Evolutionary conservation across 441 rosid genomes (phyloP), one percentile per base, ranked within the genome.

Genomic region (Viola pubescens): DNA sequence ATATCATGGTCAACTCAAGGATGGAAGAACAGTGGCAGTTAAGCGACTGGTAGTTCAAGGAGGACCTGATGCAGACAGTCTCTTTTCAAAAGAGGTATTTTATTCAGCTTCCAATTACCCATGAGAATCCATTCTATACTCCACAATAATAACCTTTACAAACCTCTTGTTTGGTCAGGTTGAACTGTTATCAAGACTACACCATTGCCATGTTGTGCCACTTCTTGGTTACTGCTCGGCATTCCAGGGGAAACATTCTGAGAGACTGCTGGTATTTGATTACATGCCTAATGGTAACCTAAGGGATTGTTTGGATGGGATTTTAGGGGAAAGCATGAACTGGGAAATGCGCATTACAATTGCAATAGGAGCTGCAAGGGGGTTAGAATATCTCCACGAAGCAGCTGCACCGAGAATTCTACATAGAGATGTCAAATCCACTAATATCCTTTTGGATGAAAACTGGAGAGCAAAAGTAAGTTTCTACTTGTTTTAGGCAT

Each of bases 381-480:
- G 97, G 13, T 84, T 91, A 4, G 95, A 91, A 68, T 91, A 79
- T 70, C 89, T 91, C 64, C 98, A 91, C 12, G 98, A 89, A 79
- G 86, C 83, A 48, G 85, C 89, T 48, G 94, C 89, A 70, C 98
- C 97, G 34, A 73, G 94, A 13, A 79, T 91, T 55, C 88, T 91
- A 66, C 97, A 91, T 37, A 81, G 96, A 13, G 98, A 91, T 66
- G 85, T 91, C 62, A 87, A 95, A 79, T 87, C 98, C 8, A 87
- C 94, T 81, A 91, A 91, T 38, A 88, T 91, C 60, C 79, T 91
- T 48, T 73, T 91, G 69, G 89, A 86, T 42, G 80, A 87, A 39
- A 88, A 81, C 54, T 91, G 96, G 91, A 84, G 84, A 65, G 96
- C 98, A 5, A 89, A 89, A 77, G 98, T 92, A 71, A 79, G 85